phyloP scores from a whole-genome alignment of 345 rosid genomes.

The Eucalyptus urophylla region DNA sequence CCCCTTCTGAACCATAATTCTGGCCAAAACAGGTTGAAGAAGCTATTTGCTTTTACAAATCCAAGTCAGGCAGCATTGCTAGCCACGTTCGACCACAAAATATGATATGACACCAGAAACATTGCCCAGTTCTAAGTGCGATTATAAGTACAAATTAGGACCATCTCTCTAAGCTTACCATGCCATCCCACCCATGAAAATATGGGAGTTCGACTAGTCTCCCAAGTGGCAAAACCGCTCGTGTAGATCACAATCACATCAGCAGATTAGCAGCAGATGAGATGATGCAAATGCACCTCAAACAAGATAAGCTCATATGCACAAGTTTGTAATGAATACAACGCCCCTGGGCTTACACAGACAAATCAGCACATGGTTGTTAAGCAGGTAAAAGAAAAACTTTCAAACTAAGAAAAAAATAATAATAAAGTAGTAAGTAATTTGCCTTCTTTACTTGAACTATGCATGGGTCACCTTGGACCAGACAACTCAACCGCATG shows the following conservation, averaged over 20 bases:
- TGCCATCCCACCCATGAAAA: background rate
- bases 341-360: slow-evolving; percentile 21
- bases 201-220: background rate
- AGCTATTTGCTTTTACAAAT: background rate
- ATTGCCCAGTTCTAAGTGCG: background rate
- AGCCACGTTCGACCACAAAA: background rate
- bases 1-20: background rate
- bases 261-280: background rate
- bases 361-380: slow-evolving; percentile 13
- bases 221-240: background rate
- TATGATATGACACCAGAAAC: background rate
- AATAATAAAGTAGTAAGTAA: background rate
- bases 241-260: background rate
- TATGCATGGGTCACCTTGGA: slow-evolving; percentile 51
- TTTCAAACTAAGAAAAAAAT: background rate
- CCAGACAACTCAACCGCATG: slow-evolving; percentile 94
- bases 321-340: slow-evolving; percentile 40
- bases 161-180: background rate
- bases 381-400: background rate
- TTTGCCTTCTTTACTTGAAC: slow-evolving; percentile 13
- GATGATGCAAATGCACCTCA: slow-evolving; percentile 17
- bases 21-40: background rate
- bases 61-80: background rate
- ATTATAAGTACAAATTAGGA: background rate
- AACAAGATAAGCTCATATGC: slow-evolving; percentile 26